Evolutionary conservation across 2,329 filamentous ascomycete genomes (phyloP), one percentile per base, ranked within the genome.

Genomic region (Rhynchosporium agropyri): DNA sequence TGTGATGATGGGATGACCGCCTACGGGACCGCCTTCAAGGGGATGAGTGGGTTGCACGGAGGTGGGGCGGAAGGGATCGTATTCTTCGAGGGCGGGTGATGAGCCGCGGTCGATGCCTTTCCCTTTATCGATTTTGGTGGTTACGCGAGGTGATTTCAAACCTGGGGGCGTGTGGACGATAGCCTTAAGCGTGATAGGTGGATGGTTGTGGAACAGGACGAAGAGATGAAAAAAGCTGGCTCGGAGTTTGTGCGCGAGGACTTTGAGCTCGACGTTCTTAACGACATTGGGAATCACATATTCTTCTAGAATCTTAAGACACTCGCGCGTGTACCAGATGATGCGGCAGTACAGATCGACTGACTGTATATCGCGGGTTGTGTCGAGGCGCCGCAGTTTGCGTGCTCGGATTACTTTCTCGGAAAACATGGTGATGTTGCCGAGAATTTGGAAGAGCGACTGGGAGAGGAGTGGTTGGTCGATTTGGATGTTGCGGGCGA

Each of bases 181-280:
- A 7, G 62, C 49, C 61, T 68, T 69, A 29, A 72, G 60, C 8
- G 43, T 69, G 51, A 97, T 84, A 0, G 89, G 83, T 0, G 94
- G 94, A 59, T 91, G 87, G 77, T 97, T 97, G 79, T 97, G 92
- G 74, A 97, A 98, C 12, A 98, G 84, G 60, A 96, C 95, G 75
- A 97, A 97, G 68, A 99, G 92, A 78, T 99, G 94, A 71, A 96
- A 95, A 74, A 98, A 96, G 26, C 92, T 96, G 15, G 95, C 95
- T 64, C 92, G 88, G 13, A 99, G 83, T 77, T 98, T 99, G 75
- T 92, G 91, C 26, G 91, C 89, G 67, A 99, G 83, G 50, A 98
- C 93, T 73, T 92, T 93, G 62, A 97, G 86, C 75, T 96, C 93
- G 72, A 81, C 86, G 77, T 87, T 91, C 72, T 85, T 89, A 69